Evolutionary conservation across 2,329 filamentous ascomycete species (phyloP), one percentile per base, ranked within the genome.

Genomic region (Curvularia sp.): DNA sequence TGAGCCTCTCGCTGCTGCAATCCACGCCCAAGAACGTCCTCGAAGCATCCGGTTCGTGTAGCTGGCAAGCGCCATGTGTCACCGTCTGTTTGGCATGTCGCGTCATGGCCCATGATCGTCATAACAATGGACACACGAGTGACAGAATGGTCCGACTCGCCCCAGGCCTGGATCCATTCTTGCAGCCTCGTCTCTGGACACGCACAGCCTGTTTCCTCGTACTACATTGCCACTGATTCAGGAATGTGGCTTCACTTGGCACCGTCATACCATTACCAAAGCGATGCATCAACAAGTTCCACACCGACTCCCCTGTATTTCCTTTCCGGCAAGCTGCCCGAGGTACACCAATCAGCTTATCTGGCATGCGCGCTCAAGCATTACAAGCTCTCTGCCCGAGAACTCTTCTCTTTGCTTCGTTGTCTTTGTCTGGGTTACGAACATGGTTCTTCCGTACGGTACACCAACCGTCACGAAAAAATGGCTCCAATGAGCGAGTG

Each of bases 181-280:
- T 42, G 12, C n/a, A 42, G 53, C 53, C 44, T 42, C 44, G 38
- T 35, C 33, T 49, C 38, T 18, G 31, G 28, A 12, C 30, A 31
- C 30, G 30, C 30, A 35, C 30, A 35, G 12, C 33, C 13, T 4
- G 33, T n/a, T 35, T 35, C 12, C 33, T 35, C 13, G 31, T 33
- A 33, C 31, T 12, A 30, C 28, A 8, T 33, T 33, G 33, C 33
- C 33, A 15, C 33, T 9, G 33, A 5, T 35, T 20, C 38, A 44
- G 26, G 7, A 26, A 30, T 35, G 24, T 33, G 20, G 53, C 46
- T 38, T 43, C 28, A 22, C 28, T 28, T n/a, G 39, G 46, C 53
- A 43, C 35, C 13, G 49, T 55, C 13, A 38, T 38, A 8, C 15
- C 15, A 38, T 31, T 50, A 28, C 46, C 53, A 48, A 50, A 46